phyloP scores from a whole-genome alignment of 2,329 filamentous ascomycete species.

The Pseudogymnoascus sp. region DNA sequence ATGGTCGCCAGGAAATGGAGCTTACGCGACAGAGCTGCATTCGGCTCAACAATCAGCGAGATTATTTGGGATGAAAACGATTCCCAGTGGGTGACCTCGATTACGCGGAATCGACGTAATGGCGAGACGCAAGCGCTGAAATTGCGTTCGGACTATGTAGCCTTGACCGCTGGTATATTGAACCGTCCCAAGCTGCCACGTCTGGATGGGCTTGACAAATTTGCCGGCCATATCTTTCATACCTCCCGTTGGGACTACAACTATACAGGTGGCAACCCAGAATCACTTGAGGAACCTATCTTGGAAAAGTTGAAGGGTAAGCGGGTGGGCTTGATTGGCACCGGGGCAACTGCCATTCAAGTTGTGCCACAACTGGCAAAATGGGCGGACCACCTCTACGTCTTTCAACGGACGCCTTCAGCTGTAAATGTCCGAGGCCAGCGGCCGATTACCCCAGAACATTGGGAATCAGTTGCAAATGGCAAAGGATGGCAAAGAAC shows the following conservation, averaged over 20 bases:
- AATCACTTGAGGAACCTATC: conserved; percentile 18
- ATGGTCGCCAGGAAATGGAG: too few relatives aligned
- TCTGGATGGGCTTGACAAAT: conserved; percentile 32
- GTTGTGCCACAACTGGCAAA: conserved; percentile 35
- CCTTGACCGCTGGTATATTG: conserved; percentile 35
- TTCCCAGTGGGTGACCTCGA: neutral
- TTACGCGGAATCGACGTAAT: too few relatives aligned
- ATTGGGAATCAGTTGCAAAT: conserved; percentile 29
- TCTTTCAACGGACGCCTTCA: conserved; percentile 50
- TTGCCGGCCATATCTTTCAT: conserved; percentile 37
- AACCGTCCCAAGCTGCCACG: conserved; percentile 38
- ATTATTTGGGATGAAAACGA: too few relatives aligned
- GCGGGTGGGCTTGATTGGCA: conserved; percentile 23
- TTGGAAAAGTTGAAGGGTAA: conserved; percentile 28
- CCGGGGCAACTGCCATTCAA: conserved; percentile 24
- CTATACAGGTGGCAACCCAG: conserved; percentile 32
- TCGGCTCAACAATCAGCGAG: too few relatives aligned
- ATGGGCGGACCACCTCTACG: conserved; percentile 43
- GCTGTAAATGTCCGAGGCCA: conserved; percentile 34
- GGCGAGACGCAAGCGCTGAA: neutral
- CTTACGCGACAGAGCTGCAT: too few relatives aligned
- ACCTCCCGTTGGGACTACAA: conserved; percentile 38
- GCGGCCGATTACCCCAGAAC: conserved; percentile 33
- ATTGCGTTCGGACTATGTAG: conserved; percentile 31
- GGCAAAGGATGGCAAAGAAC: conserved; percentile 42